Conservation (phyloP, 1,284 basidiomycete species). For the Peniophora sp. region DNA sequence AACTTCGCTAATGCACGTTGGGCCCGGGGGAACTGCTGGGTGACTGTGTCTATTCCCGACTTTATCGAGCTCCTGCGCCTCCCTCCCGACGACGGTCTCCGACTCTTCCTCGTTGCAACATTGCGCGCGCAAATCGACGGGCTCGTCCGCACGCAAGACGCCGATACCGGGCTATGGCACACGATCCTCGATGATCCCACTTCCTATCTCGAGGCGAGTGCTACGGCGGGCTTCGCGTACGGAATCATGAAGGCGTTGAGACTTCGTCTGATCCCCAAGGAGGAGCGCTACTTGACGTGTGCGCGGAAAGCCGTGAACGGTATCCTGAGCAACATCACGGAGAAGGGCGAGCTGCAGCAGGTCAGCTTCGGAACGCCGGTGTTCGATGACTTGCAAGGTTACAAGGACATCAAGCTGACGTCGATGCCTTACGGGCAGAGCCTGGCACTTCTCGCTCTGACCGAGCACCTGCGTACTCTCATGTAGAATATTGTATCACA, state of each 20-base stretch:
- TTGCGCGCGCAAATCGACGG: conserved; percentile 48
- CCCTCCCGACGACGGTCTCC: conserved; percentile 33
- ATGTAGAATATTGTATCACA: conserved; percentile 14
- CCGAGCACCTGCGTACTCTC: conserved; percentile 37
- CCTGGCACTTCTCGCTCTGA: conserved; percentile 40
- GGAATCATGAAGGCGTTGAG: conserved; percentile 52
- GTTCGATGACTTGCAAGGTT: conserved; percentile 45
- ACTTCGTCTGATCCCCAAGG: conserved; percentile 35
- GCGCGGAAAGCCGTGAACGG: conserved; percentile 45
- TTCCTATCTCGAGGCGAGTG: conserved; percentile 53
- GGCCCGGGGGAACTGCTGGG: conserved; percentile 63
- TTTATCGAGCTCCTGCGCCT: conserved; percentile 48
- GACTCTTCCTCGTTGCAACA: conserved; percentile 37
- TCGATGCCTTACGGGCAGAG: conserved; percentile 64
- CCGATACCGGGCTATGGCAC: conserved; percentile 49
- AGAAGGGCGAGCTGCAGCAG: conserved; percentile 44
- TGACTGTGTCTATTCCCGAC: conserved; percentile 55
- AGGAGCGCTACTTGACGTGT: conserved; percentile 33
- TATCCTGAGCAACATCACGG: conserved; percentile 44
- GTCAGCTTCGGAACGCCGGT: conserved; percentile 57
- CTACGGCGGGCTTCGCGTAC: conserved; percentile 56
- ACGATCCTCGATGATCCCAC: conserved; percentile 51
- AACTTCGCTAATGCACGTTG: conserved; percentile 50
- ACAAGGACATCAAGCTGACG: conserved; percentile 48
- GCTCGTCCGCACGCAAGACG: conserved; percentile 42